phyloP scores from a whole-genome alignment of 371 early-diverging fungal genomes.

The Parasitella parasitica region DNA sequence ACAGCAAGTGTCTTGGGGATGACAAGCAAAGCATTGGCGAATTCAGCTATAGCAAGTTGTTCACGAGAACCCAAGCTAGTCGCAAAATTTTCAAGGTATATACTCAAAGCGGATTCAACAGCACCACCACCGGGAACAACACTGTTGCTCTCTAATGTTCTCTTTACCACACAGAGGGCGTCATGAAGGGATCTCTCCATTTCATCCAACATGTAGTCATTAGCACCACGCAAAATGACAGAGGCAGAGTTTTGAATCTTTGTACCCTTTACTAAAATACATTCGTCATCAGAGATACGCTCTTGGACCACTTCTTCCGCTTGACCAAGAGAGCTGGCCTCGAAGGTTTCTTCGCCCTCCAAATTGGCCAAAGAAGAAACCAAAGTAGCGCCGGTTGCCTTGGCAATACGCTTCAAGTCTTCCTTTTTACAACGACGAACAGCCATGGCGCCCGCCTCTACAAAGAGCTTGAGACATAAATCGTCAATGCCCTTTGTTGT shows the following conservation, averaged over 20 bases:
- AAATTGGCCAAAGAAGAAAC: slow-evolving; percentile 97
- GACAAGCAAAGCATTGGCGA: slow-evolving; percentile 94
- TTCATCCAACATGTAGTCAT: slow-evolving; percentile 99
- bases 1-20: slow-evolving; percentile 99
- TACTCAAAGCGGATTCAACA: slow-evolving; percentile 97
- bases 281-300: slow-evolving; percentile 97
- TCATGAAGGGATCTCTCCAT: slow-evolving; percentile 99
- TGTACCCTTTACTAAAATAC: slow-evolving; percentile 95
- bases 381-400: slow-evolving; percentile 96
- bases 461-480: slow-evolving; percentile 96
- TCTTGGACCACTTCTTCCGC: slow-evolving; percentile 98
- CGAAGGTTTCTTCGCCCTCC: slow-evolving; percentile 97
- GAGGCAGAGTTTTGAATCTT: slow-evolving; percentile 90
- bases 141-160: slow-evolving; percentile 96
- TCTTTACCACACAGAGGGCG: slow-evolving; percentile 96
- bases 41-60: slow-evolving; percentile 98
- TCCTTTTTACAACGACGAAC: slow-evolving; percentile 98
- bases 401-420: slow-evolving; percentile 97
- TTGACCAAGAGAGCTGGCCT: slow-evolving; percentile 86
- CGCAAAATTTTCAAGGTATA: slow-evolving; percentile 98
- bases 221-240: slow-evolving; percentile 98
- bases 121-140: slow-evolving; percentile 99
- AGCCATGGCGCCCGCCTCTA: slow-evolving; percentile 91
- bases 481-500: slow-evolving; percentile 99
- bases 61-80: slow-evolving; percentile 85